These are phyloP conservation scores for Trematosphaeria pertusa DNA, from an alignment of 2,329 filamentous ascomycete species.

Conservation along the genomic window DNA sequence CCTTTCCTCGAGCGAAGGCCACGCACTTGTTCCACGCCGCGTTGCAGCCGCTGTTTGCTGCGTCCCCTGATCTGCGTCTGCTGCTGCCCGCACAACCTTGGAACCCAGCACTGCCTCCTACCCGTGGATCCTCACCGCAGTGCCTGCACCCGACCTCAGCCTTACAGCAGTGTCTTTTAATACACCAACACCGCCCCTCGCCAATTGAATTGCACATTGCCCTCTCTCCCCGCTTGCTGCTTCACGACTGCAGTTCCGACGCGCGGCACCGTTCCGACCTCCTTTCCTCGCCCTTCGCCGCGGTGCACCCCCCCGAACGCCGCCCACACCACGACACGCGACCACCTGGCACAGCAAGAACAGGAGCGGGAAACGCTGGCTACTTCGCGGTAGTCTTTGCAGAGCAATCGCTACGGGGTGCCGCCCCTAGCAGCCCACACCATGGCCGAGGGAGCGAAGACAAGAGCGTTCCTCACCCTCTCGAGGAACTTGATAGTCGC, in stretches of 20 bases:
- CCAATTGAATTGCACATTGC: constrained; percentile 1
- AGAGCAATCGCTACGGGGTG: constrained; percentile 24
- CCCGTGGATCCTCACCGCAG: background rate
- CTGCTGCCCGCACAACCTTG: constrained; percentile 2
- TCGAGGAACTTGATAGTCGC: constrained; percentile 54
- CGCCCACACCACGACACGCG: background rate
- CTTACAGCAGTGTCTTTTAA: constrained; percentile 6
- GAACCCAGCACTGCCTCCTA: constrained; percentile 16
- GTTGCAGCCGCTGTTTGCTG: constrained; percentile 2
- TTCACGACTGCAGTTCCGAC: background rate
- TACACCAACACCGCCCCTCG: background rate
- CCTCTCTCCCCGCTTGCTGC: background rate
- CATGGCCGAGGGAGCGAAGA: constrained; percentile 46
- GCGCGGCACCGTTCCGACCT: background rate
- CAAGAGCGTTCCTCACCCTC: constrained; percentile 45
- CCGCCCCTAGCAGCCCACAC: constrained; percentile 18
- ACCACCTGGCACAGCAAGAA: background rate
- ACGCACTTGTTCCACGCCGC: constrained; percentile 5
- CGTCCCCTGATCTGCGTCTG: constrained; percentile 14
- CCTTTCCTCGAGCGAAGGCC: constrained; percentile 16
- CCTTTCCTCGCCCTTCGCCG: constrained; percentile 2
- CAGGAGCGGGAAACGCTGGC: constrained; percentile 12
- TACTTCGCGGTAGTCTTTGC: constrained; percentile 9
- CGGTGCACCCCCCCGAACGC: background rate
- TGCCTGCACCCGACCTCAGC: constrained; percentile 3